A percentile compares a stretch with the other conserved stretches of the same genome.
Conservation (phyloP, 2,329 filamentous ascomycete species). For the Aspergillus sp. region DNA sequence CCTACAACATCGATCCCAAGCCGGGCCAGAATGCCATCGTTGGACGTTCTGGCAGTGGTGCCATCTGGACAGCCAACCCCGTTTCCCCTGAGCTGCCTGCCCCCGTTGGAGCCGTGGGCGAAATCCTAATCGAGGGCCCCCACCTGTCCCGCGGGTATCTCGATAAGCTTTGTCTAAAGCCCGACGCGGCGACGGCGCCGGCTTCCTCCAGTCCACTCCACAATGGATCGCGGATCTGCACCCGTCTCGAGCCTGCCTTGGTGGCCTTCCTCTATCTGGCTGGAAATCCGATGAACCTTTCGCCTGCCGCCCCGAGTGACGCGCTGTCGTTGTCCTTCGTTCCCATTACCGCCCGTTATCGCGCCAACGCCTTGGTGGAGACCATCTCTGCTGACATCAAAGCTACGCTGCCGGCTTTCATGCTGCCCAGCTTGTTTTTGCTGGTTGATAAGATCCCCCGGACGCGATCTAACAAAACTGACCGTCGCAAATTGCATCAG, state of each 20-base stretch:
- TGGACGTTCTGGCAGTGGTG: neutral
- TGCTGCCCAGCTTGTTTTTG: too few relatives aligned
- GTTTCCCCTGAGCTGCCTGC: slow-evolving; percentile 17
- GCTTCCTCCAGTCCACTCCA: slow-evolving; percentile 14
- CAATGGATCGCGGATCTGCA: neutral
- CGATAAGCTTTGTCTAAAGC: slow-evolving; percentile 16
- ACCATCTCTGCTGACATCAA: too few relatives aligned
- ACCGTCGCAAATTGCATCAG: too few relatives aligned
- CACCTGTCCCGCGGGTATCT: slow-evolving; percentile 28
- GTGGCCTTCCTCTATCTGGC: neutral
- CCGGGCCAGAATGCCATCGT: slow-evolving; percentile 12
- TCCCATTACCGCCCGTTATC: too few relatives aligned
- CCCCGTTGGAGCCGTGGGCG: slow-evolving; percentile 30
- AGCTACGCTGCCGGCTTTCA: too few relatives aligned
- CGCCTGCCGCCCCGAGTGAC: too few relatives aligned
- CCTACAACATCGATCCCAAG: slow-evolving; percentile 20
- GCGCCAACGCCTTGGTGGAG: too few relatives aligned
- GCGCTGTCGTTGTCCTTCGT: too few relatives aligned
- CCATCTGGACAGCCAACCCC: slow-evolving; percentile 17
- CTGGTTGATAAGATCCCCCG: too few relatives aligned
- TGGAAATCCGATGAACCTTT: neutral
- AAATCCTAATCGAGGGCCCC: slow-evolving; percentile 30
- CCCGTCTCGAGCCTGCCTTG: neutral
- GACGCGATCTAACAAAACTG: too few relatives aligned
- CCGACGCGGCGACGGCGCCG: slow-evolving; percentile 1